Percentiles rank a stretch among this genome's conserved stretches.
Conservation (phyloP, 495 filamentous ascomycete species). For the Lophiostoma macrostomum region DNA sequence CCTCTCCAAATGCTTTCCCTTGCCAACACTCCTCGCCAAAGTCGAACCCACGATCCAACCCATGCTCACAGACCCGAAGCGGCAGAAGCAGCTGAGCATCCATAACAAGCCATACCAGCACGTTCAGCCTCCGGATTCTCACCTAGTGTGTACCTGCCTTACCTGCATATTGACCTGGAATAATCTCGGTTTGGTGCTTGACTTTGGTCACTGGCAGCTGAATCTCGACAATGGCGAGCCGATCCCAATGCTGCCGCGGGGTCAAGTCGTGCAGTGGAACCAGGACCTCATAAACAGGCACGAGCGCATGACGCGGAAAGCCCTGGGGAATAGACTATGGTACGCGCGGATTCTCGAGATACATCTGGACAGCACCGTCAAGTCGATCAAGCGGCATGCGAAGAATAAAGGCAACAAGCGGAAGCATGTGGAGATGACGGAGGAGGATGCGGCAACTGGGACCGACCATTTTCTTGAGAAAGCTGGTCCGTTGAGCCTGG, state of each 20-base stretch:
- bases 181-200: constrained; percentile 49
- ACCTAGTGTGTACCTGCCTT: constrained; percentile 50
- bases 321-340: constrained; percentile 46
- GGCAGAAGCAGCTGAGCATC: constrained; percentile 40
- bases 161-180: constrained; percentile 54
- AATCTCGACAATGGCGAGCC: constrained; percentile 50
- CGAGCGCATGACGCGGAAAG: constrained; percentile 43
- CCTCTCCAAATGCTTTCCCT: constrained; percentile 48
- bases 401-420: constrained; percentile 48
- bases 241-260: constrained; percentile 50
- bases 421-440: constrained; percentile 48
- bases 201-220: constrained; percentile 54
- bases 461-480: constrained; percentile 49
- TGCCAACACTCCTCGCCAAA: constrained; percentile 44
- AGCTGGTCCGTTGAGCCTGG: constrained; percentile 47
- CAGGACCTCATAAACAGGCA: constrained; percentile 40
- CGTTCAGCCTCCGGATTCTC: constrained; percentile 42
- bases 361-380: constrained; percentile 50
- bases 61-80: constrained; percentile 40
- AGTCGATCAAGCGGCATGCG: constrained; percentile 50
- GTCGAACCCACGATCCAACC: constrained; percentile 41
- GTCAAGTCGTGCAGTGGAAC: constrained; percentile 48
- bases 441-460: constrained; percentile 44
- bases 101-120: constrained; percentile 51
- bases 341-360: constrained; percentile 50